phyloP scores from a whole-genome alignment of 2,329 filamentous ascomycete species.

The Chalaropsis thielavioides region DNA sequence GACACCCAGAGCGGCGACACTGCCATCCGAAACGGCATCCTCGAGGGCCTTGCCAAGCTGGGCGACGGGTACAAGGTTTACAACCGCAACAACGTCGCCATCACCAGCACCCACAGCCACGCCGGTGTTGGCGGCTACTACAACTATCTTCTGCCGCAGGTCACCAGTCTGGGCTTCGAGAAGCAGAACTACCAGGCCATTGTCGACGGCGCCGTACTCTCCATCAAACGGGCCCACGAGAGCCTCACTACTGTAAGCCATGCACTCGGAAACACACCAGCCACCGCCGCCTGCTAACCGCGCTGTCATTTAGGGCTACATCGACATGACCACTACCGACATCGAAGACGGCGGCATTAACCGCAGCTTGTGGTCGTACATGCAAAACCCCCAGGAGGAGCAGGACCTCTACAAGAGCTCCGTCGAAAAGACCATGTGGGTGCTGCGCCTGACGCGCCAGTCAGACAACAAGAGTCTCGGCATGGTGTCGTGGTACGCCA shows the following conservation, averaged over 20 bases:
- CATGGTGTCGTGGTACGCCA: slow-evolving; percentile 78
- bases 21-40: slow-evolving; percentile 67
- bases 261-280: neutral
- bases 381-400: slow-evolving; percentile 69
- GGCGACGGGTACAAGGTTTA: slow-evolving; percentile 63
- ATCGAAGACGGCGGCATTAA: slow-evolving; percentile 73
- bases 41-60: slow-evolving; percentile 52
- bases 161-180: slow-evolving; percentile 74
- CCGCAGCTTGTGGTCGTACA: slow-evolving; percentile 74
- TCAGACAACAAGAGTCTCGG: slow-evolving; percentile 65
- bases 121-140: slow-evolving; percentile 81
- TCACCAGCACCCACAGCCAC: slow-evolving; percentile 84
- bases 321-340: slow-evolving; percentile 55
- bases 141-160: slow-evolving; percentile 80
- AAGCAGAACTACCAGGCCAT: slow-evolving; percentile 76
- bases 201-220: slow-evolving; percentile 66
- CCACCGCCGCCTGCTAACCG: neutral
- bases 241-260: slow-evolving; percentile 39
- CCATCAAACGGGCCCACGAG: slow-evolving; percentile 31
- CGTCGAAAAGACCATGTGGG: slow-evolving; percentile 48
- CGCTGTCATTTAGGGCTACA: slow-evolving; percentile 36
- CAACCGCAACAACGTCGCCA: slow-evolving; percentile 64
- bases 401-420: slow-evolving; percentile 48
- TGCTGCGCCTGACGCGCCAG: slow-evolving; percentile 62
- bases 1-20: slow-evolving; percentile 79